phyloP scores from a whole-genome alignment of 2,329 filamentous ascomycete species.

The Fusarium brachygibbosum region DNA sequence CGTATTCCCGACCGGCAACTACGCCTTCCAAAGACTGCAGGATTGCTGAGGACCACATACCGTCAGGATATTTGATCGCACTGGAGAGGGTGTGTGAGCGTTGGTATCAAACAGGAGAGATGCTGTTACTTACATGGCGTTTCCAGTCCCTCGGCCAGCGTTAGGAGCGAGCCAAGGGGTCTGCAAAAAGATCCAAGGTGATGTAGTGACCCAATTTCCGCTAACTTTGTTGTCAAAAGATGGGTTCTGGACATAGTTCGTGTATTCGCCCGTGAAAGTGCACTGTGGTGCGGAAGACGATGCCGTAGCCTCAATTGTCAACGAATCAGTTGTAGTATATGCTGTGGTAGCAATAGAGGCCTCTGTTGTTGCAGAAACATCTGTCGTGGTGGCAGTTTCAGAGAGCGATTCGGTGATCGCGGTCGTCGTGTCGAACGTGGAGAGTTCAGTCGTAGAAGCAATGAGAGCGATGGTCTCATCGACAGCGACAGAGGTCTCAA shows the following conservation, averaged over 20 bases:
- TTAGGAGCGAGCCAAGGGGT: not conserved
- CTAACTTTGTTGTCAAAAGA: not conserved
- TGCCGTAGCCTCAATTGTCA: not conserved
- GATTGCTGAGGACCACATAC: not conserved
- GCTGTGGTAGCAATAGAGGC: not conserved
- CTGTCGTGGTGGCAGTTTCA: not conserved
- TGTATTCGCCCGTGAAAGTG: not conserved
- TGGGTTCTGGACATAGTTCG: conserved; percentile 1
- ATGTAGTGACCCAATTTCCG: not conserved
- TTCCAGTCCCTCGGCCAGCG: too few species aligned
- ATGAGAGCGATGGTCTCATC: rapidly evolving
- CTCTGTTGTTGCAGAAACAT: not conserved
- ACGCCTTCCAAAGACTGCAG: not conserved
- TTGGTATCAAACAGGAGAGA: rapidly evolving
- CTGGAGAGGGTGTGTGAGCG: rapidly evolving
- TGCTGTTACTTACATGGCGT: not conserved
- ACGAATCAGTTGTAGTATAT: not conserved
- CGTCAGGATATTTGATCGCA: not conserved
- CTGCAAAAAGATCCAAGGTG: not conserved
- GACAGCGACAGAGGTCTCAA: not conserved
- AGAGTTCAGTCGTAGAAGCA: not conserved
- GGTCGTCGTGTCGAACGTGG: not conserved
- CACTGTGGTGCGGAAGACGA: not conserved
- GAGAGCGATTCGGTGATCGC: not conserved
- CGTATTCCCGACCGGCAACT: not conserved